Conservation (phyloP, 805 yeast species). For the Clavispora phyllophila region DNA sequence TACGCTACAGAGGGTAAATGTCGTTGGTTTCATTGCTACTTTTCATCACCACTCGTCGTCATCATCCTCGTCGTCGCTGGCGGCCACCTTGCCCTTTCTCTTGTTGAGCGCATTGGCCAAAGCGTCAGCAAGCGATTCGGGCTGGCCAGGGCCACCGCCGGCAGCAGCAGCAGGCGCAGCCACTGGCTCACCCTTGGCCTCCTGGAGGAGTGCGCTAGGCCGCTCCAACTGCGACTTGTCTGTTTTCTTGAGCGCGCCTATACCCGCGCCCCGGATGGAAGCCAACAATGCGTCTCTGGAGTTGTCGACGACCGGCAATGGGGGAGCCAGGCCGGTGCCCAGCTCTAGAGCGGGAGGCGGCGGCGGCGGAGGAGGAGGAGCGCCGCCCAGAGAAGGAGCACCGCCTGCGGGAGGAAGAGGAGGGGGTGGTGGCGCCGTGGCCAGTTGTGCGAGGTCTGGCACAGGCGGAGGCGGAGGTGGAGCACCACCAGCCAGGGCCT, state of each 20-base stretch:
- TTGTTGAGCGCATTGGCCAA: slow-evolving; percentile 78
- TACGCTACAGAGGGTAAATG: neutral
- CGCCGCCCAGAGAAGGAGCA: too few relatives aligned
- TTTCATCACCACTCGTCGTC: slow-evolving; percentile 43
- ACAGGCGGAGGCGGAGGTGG: slow-evolving; percentile 14
- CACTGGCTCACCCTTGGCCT: slow-evolving; percentile 59
- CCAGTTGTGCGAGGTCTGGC: slow-evolving; percentile 28
- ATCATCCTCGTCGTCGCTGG: slow-evolving; percentile 80
- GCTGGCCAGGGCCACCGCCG: slow-evolving; percentile 39
- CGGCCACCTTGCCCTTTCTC: slow-evolving; percentile 77
- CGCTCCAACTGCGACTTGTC: slow-evolving; percentile 81
- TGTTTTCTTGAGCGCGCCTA: slow-evolving; percentile 64
- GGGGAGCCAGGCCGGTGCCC: slow-evolving; percentile 9
- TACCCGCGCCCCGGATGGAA: slow-evolving; percentile 74
- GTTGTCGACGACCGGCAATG: slow-evolving; percentile 37
- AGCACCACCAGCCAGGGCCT: slow-evolving; percentile 6
- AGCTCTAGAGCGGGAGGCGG: slow-evolving; percentile 8
- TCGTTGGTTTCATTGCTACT: neutral
- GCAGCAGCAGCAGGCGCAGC: slow-evolving; percentile 36
- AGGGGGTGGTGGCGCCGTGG: slow-evolving; percentile 12
- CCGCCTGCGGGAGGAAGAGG: slow-evolving; percentile 7
- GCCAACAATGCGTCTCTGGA: slow-evolving; percentile 81
- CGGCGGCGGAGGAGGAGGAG: slow-evolving; percentile 25
- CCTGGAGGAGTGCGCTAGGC: slow-evolving; percentile 69
- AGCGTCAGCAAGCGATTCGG: slow-evolving; percentile 77